Percentiles rank a stretch among this genome's conserved stretches.
Evolutionary conservation across 2,329 filamentous ascomycete genomes (phyloP).

Genomic region (Rasamsonia emersonii): DNA sequence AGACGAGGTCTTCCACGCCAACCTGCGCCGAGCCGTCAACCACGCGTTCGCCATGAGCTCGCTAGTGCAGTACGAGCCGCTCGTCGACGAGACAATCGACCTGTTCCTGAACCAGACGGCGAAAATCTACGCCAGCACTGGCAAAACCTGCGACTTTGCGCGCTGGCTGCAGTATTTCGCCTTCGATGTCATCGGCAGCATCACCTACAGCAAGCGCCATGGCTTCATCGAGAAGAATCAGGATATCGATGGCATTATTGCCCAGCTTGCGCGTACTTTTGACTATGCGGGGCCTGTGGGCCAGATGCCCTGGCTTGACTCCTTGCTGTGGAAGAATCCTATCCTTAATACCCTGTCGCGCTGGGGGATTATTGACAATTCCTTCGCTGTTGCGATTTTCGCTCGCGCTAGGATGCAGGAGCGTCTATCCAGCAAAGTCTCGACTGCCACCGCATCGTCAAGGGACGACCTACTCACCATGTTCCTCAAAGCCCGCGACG

Average conservation of each 20-base stretch:
- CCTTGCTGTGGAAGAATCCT: conserved; percentile 65
- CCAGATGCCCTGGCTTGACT: conserved; percentile 65
- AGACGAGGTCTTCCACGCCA: conserved; percentile 62
- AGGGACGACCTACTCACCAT: conserved; percentile 17
- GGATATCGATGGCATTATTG: conserved; percentile 67
- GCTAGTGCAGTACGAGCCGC: conserved; percentile 69
- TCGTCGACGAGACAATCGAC: conserved; percentile 66
- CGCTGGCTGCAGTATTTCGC: conserved; percentile 71
- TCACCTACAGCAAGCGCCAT: conserved; percentile 67
- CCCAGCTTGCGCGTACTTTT: conserved; percentile 39
- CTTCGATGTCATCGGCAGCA: conserved; percentile 74
- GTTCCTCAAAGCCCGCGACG: conserved; percentile 18
- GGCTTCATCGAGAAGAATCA: conserved; percentile 68
- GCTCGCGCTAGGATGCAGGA: conserved; percentile 15
- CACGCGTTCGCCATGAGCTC: conserved; percentile 69
- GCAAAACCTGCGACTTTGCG: conserved; percentile 14
- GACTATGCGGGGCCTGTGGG: conserved; percentile 39
- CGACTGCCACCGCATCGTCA: conserved; percentile 2
- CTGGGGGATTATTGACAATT: conserved; percentile 16
- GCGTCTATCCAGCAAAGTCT: conserved; percentile 8
- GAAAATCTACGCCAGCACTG: conserved; percentile 39
- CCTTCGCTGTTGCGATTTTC: conserved; percentile 16
- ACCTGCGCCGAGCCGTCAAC: conserved; percentile 67
- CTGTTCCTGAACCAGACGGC: conserved; percentile 60
- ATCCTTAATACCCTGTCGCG: conserved; percentile 31